A percentile compares a stretch with the other conserved stretches of the same genome.
phyloP scores from a whole-genome alignment of 2,329 filamentous ascomycete species.

The Colletotrichum sp. region DNA sequence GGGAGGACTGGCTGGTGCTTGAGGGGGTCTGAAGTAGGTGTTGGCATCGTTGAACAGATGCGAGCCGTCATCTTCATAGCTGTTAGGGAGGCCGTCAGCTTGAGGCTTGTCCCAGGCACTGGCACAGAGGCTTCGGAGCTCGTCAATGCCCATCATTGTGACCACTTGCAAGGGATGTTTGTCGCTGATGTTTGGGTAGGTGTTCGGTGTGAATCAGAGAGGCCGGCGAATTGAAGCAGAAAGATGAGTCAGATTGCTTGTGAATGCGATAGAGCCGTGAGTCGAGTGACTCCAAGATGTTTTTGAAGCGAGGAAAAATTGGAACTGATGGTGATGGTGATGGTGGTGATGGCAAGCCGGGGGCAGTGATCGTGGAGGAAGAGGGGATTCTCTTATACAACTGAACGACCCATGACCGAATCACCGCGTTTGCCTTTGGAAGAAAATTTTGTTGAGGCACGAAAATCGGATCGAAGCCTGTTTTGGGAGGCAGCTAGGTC shows the following conservation, averaged over 20 bases:
- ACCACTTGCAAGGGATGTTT: neutral
- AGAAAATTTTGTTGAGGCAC: neutral
- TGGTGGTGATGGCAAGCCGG: neutral
- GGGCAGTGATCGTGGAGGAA: neutral
- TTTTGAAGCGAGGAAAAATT: neutral
- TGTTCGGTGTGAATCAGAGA: neutral
- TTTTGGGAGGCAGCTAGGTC: neutral
- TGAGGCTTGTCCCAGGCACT: neutral
- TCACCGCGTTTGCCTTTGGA: neutral
- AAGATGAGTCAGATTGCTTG: neutral
- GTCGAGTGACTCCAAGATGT: neutral
- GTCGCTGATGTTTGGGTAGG: neutral
- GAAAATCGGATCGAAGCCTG: neutral
- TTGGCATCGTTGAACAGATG: neutral
- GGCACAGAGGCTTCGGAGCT: neutral
- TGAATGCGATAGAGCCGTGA: neutral
- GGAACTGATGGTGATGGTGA: neutral
- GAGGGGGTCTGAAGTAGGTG: neutral
- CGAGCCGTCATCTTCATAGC: neutral
- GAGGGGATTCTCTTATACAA: neutral
- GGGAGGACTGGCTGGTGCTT: neutral
- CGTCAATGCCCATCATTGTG: neutral
- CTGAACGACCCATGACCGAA: neutral
- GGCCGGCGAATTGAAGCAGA: neutral
- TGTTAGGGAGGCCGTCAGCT: neutral